Percentiles rank a stretch among this genome's conserved stretches.
phyloP scores from a whole-genome alignment of 108 stramenopile species.

The Cylindrotheca closterium region DNA sequence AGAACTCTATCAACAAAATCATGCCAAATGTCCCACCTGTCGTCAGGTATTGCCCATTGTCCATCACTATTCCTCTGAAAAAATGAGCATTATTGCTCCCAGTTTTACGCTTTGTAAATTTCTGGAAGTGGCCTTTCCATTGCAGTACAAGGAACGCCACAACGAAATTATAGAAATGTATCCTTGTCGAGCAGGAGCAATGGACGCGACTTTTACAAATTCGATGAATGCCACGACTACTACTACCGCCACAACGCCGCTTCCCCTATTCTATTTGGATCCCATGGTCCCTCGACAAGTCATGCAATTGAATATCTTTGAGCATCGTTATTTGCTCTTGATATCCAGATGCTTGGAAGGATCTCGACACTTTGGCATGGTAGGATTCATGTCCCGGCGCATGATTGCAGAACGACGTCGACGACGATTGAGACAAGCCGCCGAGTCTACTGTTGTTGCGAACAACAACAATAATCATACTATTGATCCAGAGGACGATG shows the following conservation, averaged over 20 bases:
- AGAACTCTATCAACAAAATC: neutral
- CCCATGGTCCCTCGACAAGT: neutral
- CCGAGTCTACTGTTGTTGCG: neutral
- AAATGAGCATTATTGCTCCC: neutral
- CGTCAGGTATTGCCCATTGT: neutral
- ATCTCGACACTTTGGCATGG: neutral
- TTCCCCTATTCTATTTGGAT: neutral
- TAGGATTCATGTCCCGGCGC: neutral
- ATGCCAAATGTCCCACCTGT: neutral
- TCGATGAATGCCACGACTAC: neutral
- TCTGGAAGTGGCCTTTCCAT: neutral
- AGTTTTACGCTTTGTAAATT: slow-evolving; percentile 1
- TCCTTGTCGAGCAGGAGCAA: neutral
- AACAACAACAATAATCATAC: neutral
- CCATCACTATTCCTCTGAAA: neutral
- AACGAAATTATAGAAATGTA: neutral
- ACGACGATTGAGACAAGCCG: neutral
- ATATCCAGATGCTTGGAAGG: neutral
- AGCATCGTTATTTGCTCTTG: neutral
- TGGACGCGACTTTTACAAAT: no score
- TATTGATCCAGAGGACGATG: neutral
- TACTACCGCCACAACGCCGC: neutral
- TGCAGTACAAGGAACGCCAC: neutral
- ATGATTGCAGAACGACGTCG: neutral
- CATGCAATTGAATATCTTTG: neutral